These are phyloP conservation scores for Seiridium unicorne DNA, from an alignment of 2,329 filamentous ascomycete genomes.

Conservation along the genomic window DNA sequence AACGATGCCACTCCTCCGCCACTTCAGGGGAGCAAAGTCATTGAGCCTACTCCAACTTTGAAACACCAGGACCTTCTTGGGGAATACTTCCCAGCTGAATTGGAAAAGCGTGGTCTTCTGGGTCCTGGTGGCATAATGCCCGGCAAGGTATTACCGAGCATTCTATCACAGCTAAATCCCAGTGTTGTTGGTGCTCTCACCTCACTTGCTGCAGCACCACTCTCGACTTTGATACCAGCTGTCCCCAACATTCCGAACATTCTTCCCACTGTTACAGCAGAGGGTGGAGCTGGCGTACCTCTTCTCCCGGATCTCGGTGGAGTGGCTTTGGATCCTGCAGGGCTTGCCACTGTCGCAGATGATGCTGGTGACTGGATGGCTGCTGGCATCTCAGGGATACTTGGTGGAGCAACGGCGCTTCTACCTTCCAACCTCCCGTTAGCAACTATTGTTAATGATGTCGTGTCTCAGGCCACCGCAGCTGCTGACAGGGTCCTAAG, in stretches of 20 bases:
- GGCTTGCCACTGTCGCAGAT: neutral
- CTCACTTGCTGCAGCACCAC: conserved; percentile 1
- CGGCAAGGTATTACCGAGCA: conserved; percentile 4
- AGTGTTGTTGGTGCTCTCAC: conserved; percentile 2
- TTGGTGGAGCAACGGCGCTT: neutral
- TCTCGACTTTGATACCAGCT: conserved; percentile 1
- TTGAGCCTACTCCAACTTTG: neutral
- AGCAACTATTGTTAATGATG: conserved; percentile 9
- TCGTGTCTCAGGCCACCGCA: conserved; percentile 12
- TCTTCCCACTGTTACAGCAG: neutral
- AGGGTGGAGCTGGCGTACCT: conserved; percentile 5
- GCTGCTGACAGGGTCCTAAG: conserved; percentile 14
- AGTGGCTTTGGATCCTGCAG: neutral
- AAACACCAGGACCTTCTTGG: neutral
- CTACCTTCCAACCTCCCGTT: conserved; percentile 6
- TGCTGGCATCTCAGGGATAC: conserved; percentile 1
- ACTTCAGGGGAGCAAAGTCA: neutral
- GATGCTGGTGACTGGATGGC: conserved; percentile 7
- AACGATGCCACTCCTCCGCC: too few relatives aligned
- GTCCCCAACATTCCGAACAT: conserved; percentile 1
- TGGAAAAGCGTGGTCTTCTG: conserved; percentile 2
- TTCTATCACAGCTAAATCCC: neutral
- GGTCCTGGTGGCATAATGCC: conserved; percentile 6
- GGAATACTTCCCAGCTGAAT: neutral
- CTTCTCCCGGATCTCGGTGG: neutral